Evolutionary conservation across 257 asterid genomes (phyloP), one percentile per base, ranked within the genome.

Genomic region (Coffea eugenioides): DNA sequence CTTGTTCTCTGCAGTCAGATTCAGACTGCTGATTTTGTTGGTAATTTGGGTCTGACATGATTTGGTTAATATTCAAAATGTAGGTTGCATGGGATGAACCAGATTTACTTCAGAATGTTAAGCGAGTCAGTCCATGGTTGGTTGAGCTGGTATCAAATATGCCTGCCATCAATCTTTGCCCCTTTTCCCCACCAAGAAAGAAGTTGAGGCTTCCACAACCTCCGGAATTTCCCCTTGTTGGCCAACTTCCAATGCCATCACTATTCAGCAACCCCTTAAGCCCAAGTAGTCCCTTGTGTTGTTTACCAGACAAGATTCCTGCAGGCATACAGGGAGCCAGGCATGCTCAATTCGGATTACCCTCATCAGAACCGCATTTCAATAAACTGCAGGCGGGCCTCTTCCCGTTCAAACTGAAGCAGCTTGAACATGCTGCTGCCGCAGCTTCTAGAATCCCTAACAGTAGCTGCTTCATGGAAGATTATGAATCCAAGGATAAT

Each of bases 301-400:
- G 87, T 90, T 75, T 86, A 78, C 86, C 88, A 18, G 92, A 89
- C 86, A 83, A 83, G 87, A 84, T 88, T 48, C 81, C 90, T 83
- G 84, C 98, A 83, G 96, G 97, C 85, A 80, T 91, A 89, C 97
- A 93, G 97, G 97, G 97, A 91, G 92, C 97, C 97, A 93, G 97
- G 97, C 97, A 91, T 85, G 82, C 91, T 80, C 92, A 84, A 39
- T 85, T 83, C 34, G 87, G 88, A 82, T 79, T 82, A 76, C 73
- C 87, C 21, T 79, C 90, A 25, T 49, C 88, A 31, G 90, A 90
- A 80, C 86, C 83, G 80, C 92, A 82, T 43, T 78, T 82, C 85
- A 85, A 87, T 87, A 89, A 84, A 75, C 87, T 89, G 84, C 94
- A 85, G 78, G 51, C 80, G 41, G 90, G 89, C 65, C 84, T 80